Base-by-base conservation (phyloP, 192 early-diverging fungal genomes). In the Podila verticillata region DNA sequence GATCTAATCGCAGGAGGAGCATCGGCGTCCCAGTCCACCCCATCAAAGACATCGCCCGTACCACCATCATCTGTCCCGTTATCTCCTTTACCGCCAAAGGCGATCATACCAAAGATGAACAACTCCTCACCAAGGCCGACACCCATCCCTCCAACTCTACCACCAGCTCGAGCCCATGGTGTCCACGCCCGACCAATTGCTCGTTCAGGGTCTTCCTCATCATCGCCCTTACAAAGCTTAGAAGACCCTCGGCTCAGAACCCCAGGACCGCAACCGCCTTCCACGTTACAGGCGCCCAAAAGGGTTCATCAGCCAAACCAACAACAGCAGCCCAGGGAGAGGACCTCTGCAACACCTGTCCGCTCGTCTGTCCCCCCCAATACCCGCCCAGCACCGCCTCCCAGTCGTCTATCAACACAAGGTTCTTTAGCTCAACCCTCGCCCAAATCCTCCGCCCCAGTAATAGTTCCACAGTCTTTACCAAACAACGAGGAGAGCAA, bases 91-190 rank as follows among this genome's bases (percentile, higher is more conserved):
- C 61, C 8, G 9, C 44, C 68, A 10, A 70, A 24, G 22, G 7
- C 39, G n/a, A n/a, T n/a, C 7, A 9, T 29, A 49, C 17, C 57
- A 10, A 51, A 17, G 24, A 19, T 39, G 30, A 24, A 39, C 31
- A 31, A 65, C 34, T 17, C 69, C 19, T 31, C 60, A 30, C 61
- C 69, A 34, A 68, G 66, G 61, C 29, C 68, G 0, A 60, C 69
- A 29, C 24, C 64, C 15, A 32, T 44, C 19, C 77, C 77, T 13
- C 77, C 77, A 68, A 68, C 77, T 58, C 44, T 80, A 57, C 77
- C 77, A 26, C 77, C 77, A 48, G 70, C 77, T 17, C 71, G 77
- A 48, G 77, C 70, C 30, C 77, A 80, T 35, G 77, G 77, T 34
- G 67, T 80, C 61, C 69, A 80, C 63, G 77, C 77, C 31, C 77